Base-by-base conservation (phyloP, 164 flowering plant species). In the Magnolia officinalis region DNA sequence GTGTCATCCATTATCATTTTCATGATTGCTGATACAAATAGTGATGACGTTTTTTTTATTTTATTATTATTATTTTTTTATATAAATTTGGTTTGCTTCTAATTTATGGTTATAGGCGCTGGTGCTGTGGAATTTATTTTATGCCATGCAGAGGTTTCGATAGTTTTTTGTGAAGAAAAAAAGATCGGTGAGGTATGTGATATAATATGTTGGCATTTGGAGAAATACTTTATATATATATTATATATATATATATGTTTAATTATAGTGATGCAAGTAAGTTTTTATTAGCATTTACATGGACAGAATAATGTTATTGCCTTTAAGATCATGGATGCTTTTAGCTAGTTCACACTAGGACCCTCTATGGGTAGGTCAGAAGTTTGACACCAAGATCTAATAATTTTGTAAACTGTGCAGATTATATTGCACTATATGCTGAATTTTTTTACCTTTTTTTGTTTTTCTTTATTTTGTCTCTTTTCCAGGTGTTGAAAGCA, bases 101-200 rank as follows among this genome's bases (percentile, higher is more conserved):
- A 18, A 26, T 77, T 58, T 73, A 61, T 83, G 72, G 72, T 64
- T 80, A 50, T 82, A 96, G 99, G 98, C 80, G 95, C 98, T 81
- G 95, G 91, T 76, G 99, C 99, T n/a, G 91, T 96, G 75, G 96
- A 96, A 76, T 96, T 88, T 74, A 87, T 96, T 63, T 84, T 96
- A 76, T 83, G 87, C 78, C 98, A 96, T 84, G 90, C 98, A 23
- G 98, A 92, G 74, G 84, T 96, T 74, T 90, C 98, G 74, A 81
- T 96, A 76, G 93, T 82, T 77, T 94, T 96, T 82, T 88, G 83
- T 2, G 98, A 96, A 81, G 98, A 92, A 81, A 90, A 85, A 64
- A 96, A 92, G 86, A 85, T 94, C 80, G 73, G 88, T 73, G 98
- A 94, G 98, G 98, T 94, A 84, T 63, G 9, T 24, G 52, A 11